These are phyloP conservation scores for Colletotrichum lindemuthianum DNA, from an alignment of 2,329 filamentous ascomycete species.

Conservation along the genomic window DNA sequence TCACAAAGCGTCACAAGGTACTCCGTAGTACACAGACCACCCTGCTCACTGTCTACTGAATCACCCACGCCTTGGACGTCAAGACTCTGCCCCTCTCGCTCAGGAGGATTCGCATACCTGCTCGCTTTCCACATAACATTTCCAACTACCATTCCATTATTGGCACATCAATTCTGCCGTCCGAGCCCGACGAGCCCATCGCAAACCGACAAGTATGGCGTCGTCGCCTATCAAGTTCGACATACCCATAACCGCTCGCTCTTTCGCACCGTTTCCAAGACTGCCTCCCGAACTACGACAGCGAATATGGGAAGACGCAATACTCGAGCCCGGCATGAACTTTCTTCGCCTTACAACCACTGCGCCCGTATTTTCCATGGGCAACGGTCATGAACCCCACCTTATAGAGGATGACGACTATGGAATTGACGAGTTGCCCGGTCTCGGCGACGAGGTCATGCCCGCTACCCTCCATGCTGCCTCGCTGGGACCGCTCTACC, in stretches of 20 bases:
- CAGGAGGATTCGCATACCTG: too few species aligned
- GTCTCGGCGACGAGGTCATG: conserved; percentile 39
- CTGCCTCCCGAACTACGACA: conserved; percentile 49
- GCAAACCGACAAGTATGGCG: conserved; percentile 1
- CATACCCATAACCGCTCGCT: conserved; percentile 44
- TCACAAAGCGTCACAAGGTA: too few species aligned
- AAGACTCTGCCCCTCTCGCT: too few species aligned
- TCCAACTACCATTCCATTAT: background rate
- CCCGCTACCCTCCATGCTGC: conserved; percentile 34
- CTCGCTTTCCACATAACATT: too few species aligned
- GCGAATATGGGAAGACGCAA: conserved; percentile 46
- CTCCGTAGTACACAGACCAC: too few species aligned
- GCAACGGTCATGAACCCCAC: background rate
- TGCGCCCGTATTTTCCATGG: background rate
- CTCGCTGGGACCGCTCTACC: conserved; percentile 41
- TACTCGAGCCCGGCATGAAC: conserved; percentile 47
- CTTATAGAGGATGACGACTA: conserved; percentile 28
- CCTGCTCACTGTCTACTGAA: too few species aligned
- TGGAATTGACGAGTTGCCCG: conserved; percentile 36
- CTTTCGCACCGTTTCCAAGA: conserved; percentile 44
- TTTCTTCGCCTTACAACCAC: conserved; percentile 41
- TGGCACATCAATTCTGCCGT: conserved; percentile 1
- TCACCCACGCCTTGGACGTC: too few species aligned
- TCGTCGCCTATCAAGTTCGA: conserved; percentile 42
- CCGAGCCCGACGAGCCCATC: too few species aligned